These are phyloP conservation scores for Gnomoniopsis sp. DNA, from an alignment of 2,329 filamentous ascomycete genomes.

Conservation along the genomic window DNA sequence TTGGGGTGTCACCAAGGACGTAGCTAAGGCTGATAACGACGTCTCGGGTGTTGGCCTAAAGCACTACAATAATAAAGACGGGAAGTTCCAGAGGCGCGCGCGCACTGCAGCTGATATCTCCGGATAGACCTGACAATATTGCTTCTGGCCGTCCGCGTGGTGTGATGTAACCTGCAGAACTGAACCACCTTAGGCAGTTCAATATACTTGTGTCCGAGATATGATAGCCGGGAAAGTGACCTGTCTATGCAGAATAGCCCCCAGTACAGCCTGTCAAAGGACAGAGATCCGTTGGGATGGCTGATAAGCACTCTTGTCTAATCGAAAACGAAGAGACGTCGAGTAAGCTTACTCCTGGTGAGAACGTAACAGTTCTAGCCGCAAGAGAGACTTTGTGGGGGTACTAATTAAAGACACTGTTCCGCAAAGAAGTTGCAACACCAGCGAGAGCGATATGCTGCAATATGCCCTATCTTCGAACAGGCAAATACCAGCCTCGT, in stretches of 20 bases:
- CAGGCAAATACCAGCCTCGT: background rate
- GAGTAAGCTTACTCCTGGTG: background rate
- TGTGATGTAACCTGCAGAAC: conserved; percentile 11
- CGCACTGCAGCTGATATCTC: conserved; percentile 13
- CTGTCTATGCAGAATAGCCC: background rate
- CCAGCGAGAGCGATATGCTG: too few relatives aligned
- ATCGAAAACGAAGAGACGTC: background rate
- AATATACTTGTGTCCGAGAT: conserved; percentile 16
- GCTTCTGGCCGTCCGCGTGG: conserved; percentile 5
- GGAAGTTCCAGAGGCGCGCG: background rate
- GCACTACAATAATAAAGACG: conserved; percentile 5
- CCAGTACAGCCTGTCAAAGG: conserved; percentile 1
- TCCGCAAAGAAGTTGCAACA: too few relatives aligned
- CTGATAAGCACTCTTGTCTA: conserved; percentile 7
- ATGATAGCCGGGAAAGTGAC: conserved; percentile 10
- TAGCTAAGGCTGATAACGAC: background rate
- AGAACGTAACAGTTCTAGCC: background rate
- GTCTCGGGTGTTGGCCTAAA: conserved; percentile 3
- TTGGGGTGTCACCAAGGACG: background rate
- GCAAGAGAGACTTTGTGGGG: background rate
- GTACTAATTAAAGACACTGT: background rate
- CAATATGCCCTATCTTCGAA: background rate
- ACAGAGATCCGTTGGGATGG: background rate
- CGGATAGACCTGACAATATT: conserved; percentile 9
- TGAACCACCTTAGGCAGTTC: conserved; percentile 17